These are phyloP conservation scores for Apophysomyces elegans DNA, from an alignment of 371 early-diverging fungal species.

Conservation along the genomic window DNA sequence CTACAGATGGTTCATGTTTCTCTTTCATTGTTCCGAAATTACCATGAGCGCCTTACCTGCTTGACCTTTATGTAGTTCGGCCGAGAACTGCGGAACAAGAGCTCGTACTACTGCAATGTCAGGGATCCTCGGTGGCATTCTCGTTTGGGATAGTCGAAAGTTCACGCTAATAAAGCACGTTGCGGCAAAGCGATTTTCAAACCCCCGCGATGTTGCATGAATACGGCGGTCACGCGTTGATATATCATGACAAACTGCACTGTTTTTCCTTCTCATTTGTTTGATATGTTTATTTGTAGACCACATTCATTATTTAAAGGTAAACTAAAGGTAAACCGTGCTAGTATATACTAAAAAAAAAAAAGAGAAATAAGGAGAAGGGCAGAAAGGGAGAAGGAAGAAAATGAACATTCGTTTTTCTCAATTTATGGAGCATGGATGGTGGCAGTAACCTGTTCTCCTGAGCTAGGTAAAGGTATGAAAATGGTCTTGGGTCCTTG, in stretches of 20 bases:
- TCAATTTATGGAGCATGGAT: neutral
- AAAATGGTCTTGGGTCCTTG: slow-evolving; percentile 73
- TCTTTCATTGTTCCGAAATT: neutral
- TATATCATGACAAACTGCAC: no score
- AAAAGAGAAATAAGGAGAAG: neutral
- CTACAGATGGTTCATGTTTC: slow-evolving; percentile 25
- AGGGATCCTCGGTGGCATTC: slow-evolving; percentile 43
- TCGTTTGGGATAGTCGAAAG: neutral
- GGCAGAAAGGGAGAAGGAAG: no score
- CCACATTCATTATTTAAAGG: neutral
- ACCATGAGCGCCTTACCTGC: slow-evolving; percentile 55
- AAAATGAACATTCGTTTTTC: no score
- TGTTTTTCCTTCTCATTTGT: neutral
- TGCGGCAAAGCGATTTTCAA: no score
- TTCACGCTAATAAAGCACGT: no score
- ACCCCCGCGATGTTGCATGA: no score
- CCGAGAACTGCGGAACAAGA: slow-evolving; percentile 75
- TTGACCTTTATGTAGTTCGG: slow-evolving; percentile 85
- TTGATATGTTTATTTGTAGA: neutral
- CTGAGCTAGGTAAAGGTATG: slow-evolving; percentile 54
- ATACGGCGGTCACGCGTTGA: no score
- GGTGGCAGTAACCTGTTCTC: neutral
- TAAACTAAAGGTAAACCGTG: slow-evolving; percentile 4
- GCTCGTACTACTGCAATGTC: slow-evolving; percentile 56
- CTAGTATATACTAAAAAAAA: slow-evolving; percentile 4